Percentiles rank a stretch among this genome's conserved stretches.
Evolutionary conservation across 106 monocot species (phyloP).

Genomic region (Allium fistulosum): DNA sequence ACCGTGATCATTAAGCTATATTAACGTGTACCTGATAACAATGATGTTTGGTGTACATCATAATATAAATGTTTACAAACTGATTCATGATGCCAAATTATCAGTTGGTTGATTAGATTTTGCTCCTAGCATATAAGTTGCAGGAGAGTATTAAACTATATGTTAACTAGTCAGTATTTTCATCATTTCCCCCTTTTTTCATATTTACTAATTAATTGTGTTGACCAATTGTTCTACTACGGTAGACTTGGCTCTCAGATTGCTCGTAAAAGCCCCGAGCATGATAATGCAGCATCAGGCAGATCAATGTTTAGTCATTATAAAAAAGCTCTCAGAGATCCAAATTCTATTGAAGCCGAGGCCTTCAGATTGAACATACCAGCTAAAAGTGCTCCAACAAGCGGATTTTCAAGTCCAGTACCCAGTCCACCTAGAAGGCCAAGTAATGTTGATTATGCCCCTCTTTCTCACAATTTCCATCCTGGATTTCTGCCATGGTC

Average conservation of each 20-base stretch:
- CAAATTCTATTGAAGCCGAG: slow-evolving; percentile 24
- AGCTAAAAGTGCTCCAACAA: slow-evolving; percentile 85
- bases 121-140: no score
- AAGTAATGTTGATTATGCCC: slow-evolving; percentile 37
- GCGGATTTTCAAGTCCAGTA: slow-evolving; percentile 68
- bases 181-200: no score
- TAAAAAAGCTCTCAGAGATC: slow-evolving; percentile 29
- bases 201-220: not conserved
- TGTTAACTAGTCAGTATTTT: no score
- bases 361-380: slow-evolving; percentile 68
- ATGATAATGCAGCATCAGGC: slow-evolving; percentile 13
- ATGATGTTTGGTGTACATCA: no score
- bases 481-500: slow-evolving; percentile 37
- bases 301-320: slow-evolving; percentile 20
- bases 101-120: no score
- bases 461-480: slow-evolving; percentile 14
- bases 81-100: no score
- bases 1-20: no score
- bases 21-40: no score
- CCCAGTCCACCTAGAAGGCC: slow-evolving; percentile 51
- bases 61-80: no score
- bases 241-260: slow-evolving; percentile 28
- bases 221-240: slow-evolving; percentile 8
- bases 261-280: slow-evolving; percentile 35
- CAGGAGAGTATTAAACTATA: no score